Evolutionary conservation across 2,329 filamentous ascomycete species (phyloP).

Genomic region (Eutypa lata): DNA sequence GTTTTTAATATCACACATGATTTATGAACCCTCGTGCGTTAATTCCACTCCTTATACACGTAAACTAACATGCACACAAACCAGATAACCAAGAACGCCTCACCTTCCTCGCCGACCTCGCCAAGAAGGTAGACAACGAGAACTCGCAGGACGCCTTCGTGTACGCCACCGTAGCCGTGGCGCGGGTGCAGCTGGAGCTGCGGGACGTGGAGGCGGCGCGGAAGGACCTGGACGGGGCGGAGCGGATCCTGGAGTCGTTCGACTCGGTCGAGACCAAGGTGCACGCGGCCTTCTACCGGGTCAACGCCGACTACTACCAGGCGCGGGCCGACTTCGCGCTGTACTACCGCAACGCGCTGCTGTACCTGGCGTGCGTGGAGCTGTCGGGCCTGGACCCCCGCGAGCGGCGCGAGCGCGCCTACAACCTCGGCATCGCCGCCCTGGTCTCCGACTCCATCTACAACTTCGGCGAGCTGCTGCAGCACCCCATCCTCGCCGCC

Average conservation of each 20-base stretch:
- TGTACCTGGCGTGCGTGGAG: slow-evolving; percentile 96
- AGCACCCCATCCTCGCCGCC: slow-evolving; percentile 91
- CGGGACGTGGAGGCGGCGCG: slow-evolving; percentile 78
- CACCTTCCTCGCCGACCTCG: slow-evolving; percentile 77
- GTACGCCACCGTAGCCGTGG: slow-evolving; percentile 87
- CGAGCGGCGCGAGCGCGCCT: slow-evolving; percentile 80
- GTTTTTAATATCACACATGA: no score
- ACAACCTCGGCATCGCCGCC: slow-evolving; percentile 88
- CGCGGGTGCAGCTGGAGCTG: slow-evolving; percentile 79
- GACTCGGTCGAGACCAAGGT: slow-evolving; percentile 95
- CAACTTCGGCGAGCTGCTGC: slow-evolving; percentile 98
- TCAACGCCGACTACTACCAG: slow-evolving; percentile 93
- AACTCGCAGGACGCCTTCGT: slow-evolving; percentile 94
- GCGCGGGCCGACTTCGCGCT: slow-evolving; percentile 89
- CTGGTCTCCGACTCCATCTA: slow-evolving; percentile 94
- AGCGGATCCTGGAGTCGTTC: slow-evolving; percentile 84
- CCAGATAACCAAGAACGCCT: slow-evolving; percentile 84
- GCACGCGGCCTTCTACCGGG: slow-evolving; percentile 93
- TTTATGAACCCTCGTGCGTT: no score
- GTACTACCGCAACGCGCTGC: slow-evolving; percentile 95
- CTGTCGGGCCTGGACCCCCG: slow-evolving; percentile 67
- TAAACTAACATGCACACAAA: neutral
- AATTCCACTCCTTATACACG: no score
- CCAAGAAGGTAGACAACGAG: slow-evolving; percentile 85
- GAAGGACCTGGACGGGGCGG: slow-evolving; percentile 81